Conservation (phyloP, 306 rosid species). For the Mimosa pudica region DNA sequence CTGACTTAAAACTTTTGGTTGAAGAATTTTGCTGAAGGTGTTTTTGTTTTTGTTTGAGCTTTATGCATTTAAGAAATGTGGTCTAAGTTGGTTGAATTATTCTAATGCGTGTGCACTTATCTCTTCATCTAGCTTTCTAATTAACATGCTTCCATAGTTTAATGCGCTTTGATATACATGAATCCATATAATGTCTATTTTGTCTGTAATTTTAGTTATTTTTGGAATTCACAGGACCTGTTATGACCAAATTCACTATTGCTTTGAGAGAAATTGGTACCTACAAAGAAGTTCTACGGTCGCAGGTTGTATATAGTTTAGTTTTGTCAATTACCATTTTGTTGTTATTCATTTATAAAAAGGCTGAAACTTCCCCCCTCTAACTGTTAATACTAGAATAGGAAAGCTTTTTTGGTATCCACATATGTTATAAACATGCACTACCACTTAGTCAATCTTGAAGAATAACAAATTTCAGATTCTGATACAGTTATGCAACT, state of each 20-base stretch:
- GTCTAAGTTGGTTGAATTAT: conserved; percentile 24
- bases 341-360: conserved; percentile 14
- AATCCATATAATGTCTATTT: conserved; percentile 9
- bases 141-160: conserved; percentile 15
- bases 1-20: conserved; percentile 25
- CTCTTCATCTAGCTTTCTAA: conserved; percentile 20
- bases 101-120: conserved; percentile 27
- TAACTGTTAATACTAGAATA: conserved; percentile 9
- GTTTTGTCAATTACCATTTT: background rate
- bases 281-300: conserved; percentile 90
- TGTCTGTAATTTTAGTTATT: conserved; percentile 24
- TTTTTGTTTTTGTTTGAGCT: conserved; percentile 9
- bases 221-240: conserved; percentile 65
- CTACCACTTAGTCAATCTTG: conserved; percentile 5
- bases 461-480: conserved; percentile 18
- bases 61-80: conserved; percentile 19
- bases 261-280: conserved; percentile 93
- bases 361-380: conserved; percentile 13
- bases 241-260: conserved; percentile 80
- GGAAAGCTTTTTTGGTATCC: conserved; percentile 23
- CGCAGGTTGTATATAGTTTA: conserved; percentile 59
- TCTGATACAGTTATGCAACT: conserved; percentile 1
- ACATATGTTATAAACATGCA: conserved; percentile 17
- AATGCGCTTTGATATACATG: conserved; percentile 18
- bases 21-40: conserved; percentile 17